Evolutionary conservation across 1,284 basidiomycete genomes (phyloP), one percentile per base, ranked within the genome.

Genomic region (Hymenochaete sp.): DNA sequence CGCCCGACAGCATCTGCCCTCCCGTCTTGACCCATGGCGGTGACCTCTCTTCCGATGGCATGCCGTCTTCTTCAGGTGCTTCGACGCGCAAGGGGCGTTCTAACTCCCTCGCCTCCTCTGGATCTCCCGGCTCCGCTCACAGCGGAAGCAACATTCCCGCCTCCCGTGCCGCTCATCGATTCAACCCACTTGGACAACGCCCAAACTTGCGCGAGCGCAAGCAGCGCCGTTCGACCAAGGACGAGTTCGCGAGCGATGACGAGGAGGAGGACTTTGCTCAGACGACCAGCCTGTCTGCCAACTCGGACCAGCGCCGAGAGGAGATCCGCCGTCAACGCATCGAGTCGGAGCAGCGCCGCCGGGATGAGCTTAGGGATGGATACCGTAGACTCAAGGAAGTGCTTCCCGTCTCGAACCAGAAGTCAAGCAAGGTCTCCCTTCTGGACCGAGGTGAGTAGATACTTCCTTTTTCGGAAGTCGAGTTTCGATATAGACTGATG

Each of bases 321-420:
- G 85, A 83, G 49, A 85, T 89, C 55, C 82, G 83, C 60, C 77
- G 77, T 60, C 85, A 88, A 67, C 82, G 85, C 65, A 89, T 87
- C 66, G 82, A 86, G 70, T 87, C 83, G 21, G 82, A 85, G 68
- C 85, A 93, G 71, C 73, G 86, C 55, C 75, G 87, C 56, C 79
- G 88, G 39, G 85, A 92, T 57, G 87, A 91, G 65, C 80, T 92
- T 56, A 71, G 86, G 47, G 85, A 90, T 50, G 88, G 88, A 48
- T 93, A 92, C 66, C 75, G 80, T 57, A 73, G 82, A 47, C 79
- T 93, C 64, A 88, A 87, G 72, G 82, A 86, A 54, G 81, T 79
- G 44, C 77, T 93, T 51, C 89, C 89, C 19, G 69, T 79, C 45
- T 84, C 82, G 39, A 88, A 86, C 68, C 87, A 91, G 72, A 86